Conservation (phyloP, 2,329 filamentous ascomycete species). For the Acrocalymma vagum region DNA sequence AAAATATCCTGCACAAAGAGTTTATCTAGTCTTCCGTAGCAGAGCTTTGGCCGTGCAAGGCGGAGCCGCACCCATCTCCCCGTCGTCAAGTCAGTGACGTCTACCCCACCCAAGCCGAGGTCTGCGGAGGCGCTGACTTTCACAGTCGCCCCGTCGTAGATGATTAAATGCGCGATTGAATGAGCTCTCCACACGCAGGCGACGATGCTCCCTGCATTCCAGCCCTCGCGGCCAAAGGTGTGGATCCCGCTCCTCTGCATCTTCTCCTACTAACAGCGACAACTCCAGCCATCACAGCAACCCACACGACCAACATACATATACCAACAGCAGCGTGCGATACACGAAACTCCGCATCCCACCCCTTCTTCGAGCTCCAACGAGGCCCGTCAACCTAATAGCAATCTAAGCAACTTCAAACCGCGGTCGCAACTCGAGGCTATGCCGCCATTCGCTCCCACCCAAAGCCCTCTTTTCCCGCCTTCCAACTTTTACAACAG, state of each 20-base stretch:
- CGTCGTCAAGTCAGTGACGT: conserved; percentile 34
- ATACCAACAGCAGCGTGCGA: conserved; percentile 35
- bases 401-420: conserved; percentile 11
- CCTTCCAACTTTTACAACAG: conserved; percentile 57
- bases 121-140: conserved; percentile 9
- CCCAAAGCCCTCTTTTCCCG: conserved; percentile 24
- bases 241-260: neutral
- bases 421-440: conserved; percentile 59
- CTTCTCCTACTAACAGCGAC: conserved; percentile 20
- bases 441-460: conserved; percentile 50
- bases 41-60: conserved; percentile 33
- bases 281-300: conserved; percentile 29
- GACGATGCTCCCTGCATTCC: conserved; percentile 48
- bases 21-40: conserved; percentile 20
- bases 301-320: conserved; percentile 25
- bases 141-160: conserved; percentile 14
- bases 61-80: too few species aligned
- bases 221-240: conserved; percentile 52
- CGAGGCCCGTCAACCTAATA: neutral
- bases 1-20: conserved; percentile 8
- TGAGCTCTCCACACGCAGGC: conserved; percentile 12
- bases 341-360: conserved; percentile 23
- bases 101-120: conserved; percentile 30
- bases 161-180: conserved; percentile 8
- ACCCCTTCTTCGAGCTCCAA: conserved; percentile 5